A percentile compares a stretch with the other conserved stretches of the same genome.
Conservation (phyloP, 1,284 basidiomycete species). For the Ceratobasidium sp. region DNA sequence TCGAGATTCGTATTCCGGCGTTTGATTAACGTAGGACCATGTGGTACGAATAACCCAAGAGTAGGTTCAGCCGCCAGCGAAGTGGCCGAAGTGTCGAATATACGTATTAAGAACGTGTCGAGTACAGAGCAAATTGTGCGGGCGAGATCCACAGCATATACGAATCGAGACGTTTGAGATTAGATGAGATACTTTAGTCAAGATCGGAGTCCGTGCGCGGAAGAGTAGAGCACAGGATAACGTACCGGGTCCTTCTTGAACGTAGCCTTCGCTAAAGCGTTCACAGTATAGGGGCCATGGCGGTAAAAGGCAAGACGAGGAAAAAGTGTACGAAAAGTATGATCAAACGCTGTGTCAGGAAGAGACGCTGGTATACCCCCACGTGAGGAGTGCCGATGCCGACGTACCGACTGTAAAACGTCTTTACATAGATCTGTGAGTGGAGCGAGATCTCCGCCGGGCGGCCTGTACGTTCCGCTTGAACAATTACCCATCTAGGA, state of each 20-base stretch:
- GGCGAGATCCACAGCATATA: background rate
- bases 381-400: conserved; percentile 28
- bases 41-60: background rate
- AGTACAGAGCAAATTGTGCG: background rate
- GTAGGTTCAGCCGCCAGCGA: conserved; percentile 11
- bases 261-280: conserved; percentile 29
- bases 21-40: background rate
- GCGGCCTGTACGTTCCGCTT: conserved; percentile 46
- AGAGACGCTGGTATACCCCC: background rate
- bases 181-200: conserved; percentile 20
- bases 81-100: conserved; percentile 9
- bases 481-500: conserved; percentile 38
- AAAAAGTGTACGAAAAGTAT: conserved; percentile 9
- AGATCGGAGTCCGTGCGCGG: conserved; percentile 17
- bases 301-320: conserved; percentile 28
- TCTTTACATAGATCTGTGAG: conserved; percentile 71
- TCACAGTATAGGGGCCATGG: conserved; percentile 29
- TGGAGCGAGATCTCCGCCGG: conserved; percentile 54
- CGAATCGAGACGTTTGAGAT: background rate
- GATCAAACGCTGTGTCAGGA: conserved; percentile 41
- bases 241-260: conserved; percentile 38
- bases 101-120: too few species aligned
- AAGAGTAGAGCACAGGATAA: conserved; percentile 22
- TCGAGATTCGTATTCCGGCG: conserved; percentile 1
- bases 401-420: conserved; percentile 74